Conservation (phyloP, 306 rosid species). For the Bauhinia variegata region DNA sequence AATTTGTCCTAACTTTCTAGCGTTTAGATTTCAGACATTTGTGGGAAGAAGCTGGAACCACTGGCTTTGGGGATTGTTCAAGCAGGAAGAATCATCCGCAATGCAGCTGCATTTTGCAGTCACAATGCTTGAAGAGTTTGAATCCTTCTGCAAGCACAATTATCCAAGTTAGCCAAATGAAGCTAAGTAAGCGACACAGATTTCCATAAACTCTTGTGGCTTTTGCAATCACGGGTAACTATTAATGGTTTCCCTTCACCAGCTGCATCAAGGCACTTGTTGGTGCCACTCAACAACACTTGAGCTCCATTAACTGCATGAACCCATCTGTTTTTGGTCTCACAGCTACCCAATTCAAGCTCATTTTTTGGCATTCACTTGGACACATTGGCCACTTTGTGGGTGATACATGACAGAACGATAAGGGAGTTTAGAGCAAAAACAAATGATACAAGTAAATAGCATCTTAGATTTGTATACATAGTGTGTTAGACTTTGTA, state of each 20-base stretch:
- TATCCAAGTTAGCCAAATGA: slow-evolving; percentile 44
- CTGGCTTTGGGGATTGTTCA: slow-evolving; percentile 50
- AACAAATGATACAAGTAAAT: too few relatives aligned
- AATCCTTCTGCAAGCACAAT: slow-evolving; percentile 45
- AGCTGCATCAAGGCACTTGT: slow-evolving; percentile 37
- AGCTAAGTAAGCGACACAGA: slow-evolving; percentile 42
- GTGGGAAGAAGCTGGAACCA: slow-evolving; percentile 56
- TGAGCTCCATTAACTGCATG: background rate
- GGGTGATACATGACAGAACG: slow-evolving; percentile 47
- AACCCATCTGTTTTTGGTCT: slow-evolving; percentile 40
- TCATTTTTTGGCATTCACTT: slow-evolving; percentile 42
- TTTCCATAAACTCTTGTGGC: slow-evolving; percentile 44
- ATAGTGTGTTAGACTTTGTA: too few relatives aligned
- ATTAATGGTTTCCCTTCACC: slow-evolving; percentile 41
- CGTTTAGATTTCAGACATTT: slow-evolving; percentile 25
- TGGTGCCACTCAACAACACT: slow-evolving; percentile 18
- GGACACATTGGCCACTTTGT: slow-evolving; percentile 45
- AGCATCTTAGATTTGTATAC: too few relatives aligned
- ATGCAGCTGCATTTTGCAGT: slow-evolving; percentile 52
- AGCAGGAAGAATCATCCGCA: slow-evolving; percentile 44
- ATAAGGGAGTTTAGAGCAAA: slow-evolving; percentile 4
- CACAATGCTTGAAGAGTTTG: slow-evolving; percentile 39
- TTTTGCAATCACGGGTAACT: slow-evolving; percentile 42
- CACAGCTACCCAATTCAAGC: slow-evolving; percentile 50
- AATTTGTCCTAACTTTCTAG: slow-evolving; percentile 23